phyloP scores from a whole-genome alignment of 257 asterid species.

The Echium plantagineum region DNA sequence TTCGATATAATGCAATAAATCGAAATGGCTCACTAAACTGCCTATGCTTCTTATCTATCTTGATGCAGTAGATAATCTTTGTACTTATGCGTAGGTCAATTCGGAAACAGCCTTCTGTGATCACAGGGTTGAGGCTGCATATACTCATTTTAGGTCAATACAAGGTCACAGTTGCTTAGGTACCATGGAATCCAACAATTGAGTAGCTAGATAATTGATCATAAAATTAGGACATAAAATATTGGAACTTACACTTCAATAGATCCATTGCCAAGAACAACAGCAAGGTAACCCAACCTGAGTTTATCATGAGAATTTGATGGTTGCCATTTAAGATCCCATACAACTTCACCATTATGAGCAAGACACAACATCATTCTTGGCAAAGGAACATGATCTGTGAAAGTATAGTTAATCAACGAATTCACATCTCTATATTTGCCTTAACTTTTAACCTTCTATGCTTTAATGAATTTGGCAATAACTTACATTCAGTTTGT shows the following conservation, averaged over 20 bases:
- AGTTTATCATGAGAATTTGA: conserved; percentile 30
- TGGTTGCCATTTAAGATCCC: conserved; percentile 97
- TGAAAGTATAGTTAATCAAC: conserved; percentile 28
- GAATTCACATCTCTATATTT: conserved; percentile 15
- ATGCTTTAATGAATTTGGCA: conserved; percentile 18
- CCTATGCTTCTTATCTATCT: no score
- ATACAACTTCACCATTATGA: conserved; percentile 84
- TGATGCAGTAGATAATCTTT: no score
- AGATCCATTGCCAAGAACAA: conserved; percentile 86
- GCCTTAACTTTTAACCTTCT: conserved; percentile 21
- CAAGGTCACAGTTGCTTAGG: not conserved
- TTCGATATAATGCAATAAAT: no score
- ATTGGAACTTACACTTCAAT: conserved; percentile 72
- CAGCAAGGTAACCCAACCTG: conserved; percentile 89
- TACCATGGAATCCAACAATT: not conserved
- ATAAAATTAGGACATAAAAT: conserved; percentile 3
- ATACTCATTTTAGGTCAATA: no score
- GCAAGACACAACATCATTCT: conserved; percentile 80
- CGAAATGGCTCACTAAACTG: no score
- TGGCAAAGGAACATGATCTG: conserved; percentile 53
- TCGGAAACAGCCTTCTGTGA: no score
- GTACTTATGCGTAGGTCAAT: no score
- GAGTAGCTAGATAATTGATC: not conserved
- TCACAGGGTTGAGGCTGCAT: no score
- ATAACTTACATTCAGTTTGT: conserved; percentile 1